These are phyloP conservation scores for Persicaria maculosa DNA, from an alignment of 148 eudicot genomes.

Conservation along the genomic window DNA sequence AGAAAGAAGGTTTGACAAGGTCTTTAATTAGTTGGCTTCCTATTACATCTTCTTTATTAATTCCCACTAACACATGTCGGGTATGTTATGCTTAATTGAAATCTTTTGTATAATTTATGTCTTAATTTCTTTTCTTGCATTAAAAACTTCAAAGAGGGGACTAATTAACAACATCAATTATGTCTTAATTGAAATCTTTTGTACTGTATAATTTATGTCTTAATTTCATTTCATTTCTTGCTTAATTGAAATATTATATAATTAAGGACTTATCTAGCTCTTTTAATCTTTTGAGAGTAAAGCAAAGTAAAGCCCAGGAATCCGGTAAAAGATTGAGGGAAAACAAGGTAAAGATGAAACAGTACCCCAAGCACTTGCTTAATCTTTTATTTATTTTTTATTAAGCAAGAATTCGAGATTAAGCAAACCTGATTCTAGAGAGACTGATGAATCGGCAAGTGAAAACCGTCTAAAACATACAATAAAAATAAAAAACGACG, in stretches of 20 bases:
- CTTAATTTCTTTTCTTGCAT: background rate
- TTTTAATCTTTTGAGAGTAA: background rate
- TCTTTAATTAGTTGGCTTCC: background rate
- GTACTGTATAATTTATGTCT: too few relatives aligned
- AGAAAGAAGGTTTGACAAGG: background rate
- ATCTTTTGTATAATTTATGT: background rate
- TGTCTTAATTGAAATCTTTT: too few relatives aligned
- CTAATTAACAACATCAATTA: background rate
- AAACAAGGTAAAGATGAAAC: background rate
- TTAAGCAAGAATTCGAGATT: too few relatives aligned
- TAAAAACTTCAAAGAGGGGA: background rate
- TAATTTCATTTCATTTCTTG: too few relatives aligned
- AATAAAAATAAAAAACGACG: too few relatives aligned
- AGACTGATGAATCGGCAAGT: too few relatives aligned
- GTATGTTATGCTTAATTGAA: background rate
- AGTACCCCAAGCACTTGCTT: background rate
- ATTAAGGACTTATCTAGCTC: too few relatives aligned
- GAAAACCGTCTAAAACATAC: too few relatives aligned
- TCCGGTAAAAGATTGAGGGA: background rate
- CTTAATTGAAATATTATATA: too few relatives aligned
- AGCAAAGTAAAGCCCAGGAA: background rate
- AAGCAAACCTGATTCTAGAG: too few relatives aligned
- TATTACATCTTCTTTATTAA: background rate
- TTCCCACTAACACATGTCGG: slow-evolving; percentile 5
- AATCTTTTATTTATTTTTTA: too few relatives aligned